Base-by-base conservation (phyloP, 106 monocot species). In the Dendrobium huoshanense region DNA sequence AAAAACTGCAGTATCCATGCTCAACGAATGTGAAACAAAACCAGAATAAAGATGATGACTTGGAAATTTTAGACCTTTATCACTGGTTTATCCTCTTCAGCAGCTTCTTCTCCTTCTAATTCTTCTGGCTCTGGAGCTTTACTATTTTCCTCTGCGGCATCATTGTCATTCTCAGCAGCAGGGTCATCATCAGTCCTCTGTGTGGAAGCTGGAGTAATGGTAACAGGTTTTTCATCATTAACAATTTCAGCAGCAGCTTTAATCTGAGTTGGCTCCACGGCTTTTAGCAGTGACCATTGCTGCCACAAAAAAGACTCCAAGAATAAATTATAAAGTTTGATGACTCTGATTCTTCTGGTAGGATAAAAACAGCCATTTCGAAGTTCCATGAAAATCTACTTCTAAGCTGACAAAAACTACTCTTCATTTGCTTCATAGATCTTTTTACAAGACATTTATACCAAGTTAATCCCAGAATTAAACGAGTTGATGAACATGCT, bases 31-130 rank as follows among this genome's bases (percentile, higher is more conserved):
- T 33, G 13, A 16, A 51, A 31, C 4, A 51, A 31, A 9, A 37
- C 15, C 7, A 55, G 2, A 15, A 20, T 54, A 22, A 22, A 17
- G 22, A 20, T 56, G 17, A 58, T 24, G 5, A 22, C n/a, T n/a
- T 22, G 20, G 7, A 20, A 67, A 45, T 65, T 85, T 58, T 31
- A 77, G 64, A 97, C 96, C 96, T 97, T 97, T 87, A 97, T 92
- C 56, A 81, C 87, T 51, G 88, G 85, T 61, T 85, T 83, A 81
- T 85, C 89, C 82, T 86, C 85, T 92, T 86, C 89, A 79, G 77
- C 58, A 77, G 54, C 75, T 79, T 83, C 90, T 87, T 84, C 73
- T 15, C 31, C 77, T 78, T 79, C 88, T 68, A 80, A 20, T 27
- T 54, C 81, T 79, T 88, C 85, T 51, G 83, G 70, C 55, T 85